phyloP scores from a whole-genome alignment of 257 asterid genomes.

The Orobanche coerulescens region DNA sequence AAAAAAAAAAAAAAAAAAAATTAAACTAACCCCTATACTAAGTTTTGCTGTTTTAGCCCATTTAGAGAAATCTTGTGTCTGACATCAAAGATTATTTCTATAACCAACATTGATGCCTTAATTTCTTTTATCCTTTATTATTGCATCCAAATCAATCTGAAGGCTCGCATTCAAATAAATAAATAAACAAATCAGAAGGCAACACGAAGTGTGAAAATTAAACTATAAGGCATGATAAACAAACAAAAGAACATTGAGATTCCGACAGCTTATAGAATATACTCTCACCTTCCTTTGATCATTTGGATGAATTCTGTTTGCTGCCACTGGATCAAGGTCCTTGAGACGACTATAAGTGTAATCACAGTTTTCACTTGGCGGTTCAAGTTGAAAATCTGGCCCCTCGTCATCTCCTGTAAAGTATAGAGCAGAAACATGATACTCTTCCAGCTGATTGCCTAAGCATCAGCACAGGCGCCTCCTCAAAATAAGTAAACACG shows the following conservation, averaged over 20 bases:
- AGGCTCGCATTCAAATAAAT: too few species aligned
- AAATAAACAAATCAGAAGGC: too few species aligned
- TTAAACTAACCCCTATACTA: too few species aligned
- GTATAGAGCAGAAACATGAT: constrained; percentile 19
- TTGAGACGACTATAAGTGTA: constrained; percentile 47
- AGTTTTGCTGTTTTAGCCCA: too few species aligned
- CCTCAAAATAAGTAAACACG: too few species aligned
- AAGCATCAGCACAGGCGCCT: not conserved
- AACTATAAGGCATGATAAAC: not conserved
- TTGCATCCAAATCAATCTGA: not conserved
- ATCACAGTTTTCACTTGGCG: constrained; percentile 23
- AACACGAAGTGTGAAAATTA: not conserved
- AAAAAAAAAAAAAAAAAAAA: too few species aligned
- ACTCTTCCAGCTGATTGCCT: not conserved
- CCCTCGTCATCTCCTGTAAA: constrained; percentile 41
- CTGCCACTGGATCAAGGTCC: constrained; percentile 76
- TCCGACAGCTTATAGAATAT: not conserved
- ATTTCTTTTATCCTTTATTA: too few species aligned
- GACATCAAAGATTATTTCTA: too few species aligned
- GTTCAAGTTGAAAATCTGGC: constrained; percentile 32
- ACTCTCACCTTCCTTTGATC: constrained; percentile 71
- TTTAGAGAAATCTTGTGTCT: too few species aligned
- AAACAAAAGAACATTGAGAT: not conserved
- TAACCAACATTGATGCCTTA: too few species aligned
- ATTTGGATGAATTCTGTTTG: constrained; percentile 86